Percentiles rank a stretch among this genome's conserved stretches.
Conservation (phyloP, 768 basidiomycete genomes). For the Leccinum obscurum region DNA sequence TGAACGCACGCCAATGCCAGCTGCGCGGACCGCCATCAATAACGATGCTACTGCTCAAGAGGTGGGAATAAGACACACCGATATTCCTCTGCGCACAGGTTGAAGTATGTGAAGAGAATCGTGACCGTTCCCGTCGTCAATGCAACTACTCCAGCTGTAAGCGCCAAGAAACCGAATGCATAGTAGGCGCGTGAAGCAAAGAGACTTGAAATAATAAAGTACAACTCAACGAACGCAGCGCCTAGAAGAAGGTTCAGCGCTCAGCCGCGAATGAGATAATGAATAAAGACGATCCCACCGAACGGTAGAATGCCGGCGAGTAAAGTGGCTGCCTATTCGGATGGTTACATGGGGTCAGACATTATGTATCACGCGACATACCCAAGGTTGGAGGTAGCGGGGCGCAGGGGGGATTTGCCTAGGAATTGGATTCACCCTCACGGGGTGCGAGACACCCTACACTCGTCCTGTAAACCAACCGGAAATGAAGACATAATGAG, state of each 20-base stretch:
- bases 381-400: slow-evolving; percentile 82
- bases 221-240: slow-evolving; percentile 93
- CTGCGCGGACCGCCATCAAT: slow-evolving; percentile 37
- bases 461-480: slow-evolving; percentile 11
- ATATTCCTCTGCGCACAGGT: slow-evolving; percentile 93
- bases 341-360: slow-evolving; percentile 10
- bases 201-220: slow-evolving; percentile 86
- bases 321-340: slow-evolving; percentile 59
- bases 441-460: slow-evolving; percentile 76
- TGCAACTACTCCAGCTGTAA: slow-evolving; percentile 80
- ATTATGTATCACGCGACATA: slow-evolving; percentile 34
- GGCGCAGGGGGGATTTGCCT: slow-evolving; percentile 92
- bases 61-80: slow-evolving; percentile 46
- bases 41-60: not conserved
- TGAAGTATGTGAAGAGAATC: slow-evolving; percentile 88
- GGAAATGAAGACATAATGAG: not conserved
- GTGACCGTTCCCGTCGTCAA: slow-evolving; percentile 91
- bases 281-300: slow-evolving; percentile 44
- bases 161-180: slow-evolving; percentile 92
- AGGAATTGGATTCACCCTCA: slow-evolving; percentile 89
- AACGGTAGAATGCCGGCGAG: slow-evolving; percentile 94
- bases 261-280: slow-evolving; percentile 5
- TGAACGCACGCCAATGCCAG: slow-evolving; percentile 97
- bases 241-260: slow-evolving; percentile 42
- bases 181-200: slow-evolving; percentile 94